Evolutionary conservation across 2,329 filamentous ascomycete genomes (phyloP).

Genomic region (Fusarium penzigii): DNA sequence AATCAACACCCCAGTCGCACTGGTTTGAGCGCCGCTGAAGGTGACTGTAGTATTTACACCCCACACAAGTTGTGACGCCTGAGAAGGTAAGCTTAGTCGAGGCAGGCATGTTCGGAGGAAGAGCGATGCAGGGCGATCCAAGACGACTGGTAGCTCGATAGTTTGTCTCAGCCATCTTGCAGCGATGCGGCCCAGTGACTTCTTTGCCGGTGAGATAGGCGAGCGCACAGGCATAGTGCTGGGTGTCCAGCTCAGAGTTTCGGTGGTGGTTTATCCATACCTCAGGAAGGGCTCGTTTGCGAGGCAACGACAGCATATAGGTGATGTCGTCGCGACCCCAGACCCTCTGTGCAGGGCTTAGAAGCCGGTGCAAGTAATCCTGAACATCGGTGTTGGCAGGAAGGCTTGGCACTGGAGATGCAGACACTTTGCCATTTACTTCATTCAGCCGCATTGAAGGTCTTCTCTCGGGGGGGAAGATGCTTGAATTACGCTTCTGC

Average conservation of each 20-base stretch:
- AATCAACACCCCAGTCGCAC: constrained; percentile 27
- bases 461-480: background rate
- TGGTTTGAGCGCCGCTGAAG: constrained; percentile 24
- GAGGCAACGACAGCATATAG: constrained; percentile 23
- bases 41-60: constrained; percentile 33
- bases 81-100: constrained; percentile 23
- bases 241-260: constrained; percentile 15
- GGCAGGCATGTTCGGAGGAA: constrained; percentile 21
- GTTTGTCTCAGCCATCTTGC: constrained; percentile 10
- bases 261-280: constrained; percentile 29
- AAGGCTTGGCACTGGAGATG: background rate
- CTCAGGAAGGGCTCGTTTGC: constrained; percentile 26
- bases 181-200: constrained; percentile 21
- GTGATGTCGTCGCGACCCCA: constrained; percentile 27
- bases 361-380: constrained; percentile 24
- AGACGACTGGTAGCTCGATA: constrained; percentile 19
- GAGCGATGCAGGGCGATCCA: constrained; percentile 29
- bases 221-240: constrained; percentile 31
- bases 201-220: constrained; percentile 35
- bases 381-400: constrained; percentile 6
- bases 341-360: constrained; percentile 18
- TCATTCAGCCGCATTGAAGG: background rate
- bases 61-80: constrained; percentile 27
- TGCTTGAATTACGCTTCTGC: constrained; percentile 6
- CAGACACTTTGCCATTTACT: background rate